A percentile compares a stretch with the other conserved stretches of the same genome.
These are phyloP conservation scores for Diddensiella transvaalensis DNA, from an alignment of 805 yeast species.

Conservation along the genomic window DNA sequence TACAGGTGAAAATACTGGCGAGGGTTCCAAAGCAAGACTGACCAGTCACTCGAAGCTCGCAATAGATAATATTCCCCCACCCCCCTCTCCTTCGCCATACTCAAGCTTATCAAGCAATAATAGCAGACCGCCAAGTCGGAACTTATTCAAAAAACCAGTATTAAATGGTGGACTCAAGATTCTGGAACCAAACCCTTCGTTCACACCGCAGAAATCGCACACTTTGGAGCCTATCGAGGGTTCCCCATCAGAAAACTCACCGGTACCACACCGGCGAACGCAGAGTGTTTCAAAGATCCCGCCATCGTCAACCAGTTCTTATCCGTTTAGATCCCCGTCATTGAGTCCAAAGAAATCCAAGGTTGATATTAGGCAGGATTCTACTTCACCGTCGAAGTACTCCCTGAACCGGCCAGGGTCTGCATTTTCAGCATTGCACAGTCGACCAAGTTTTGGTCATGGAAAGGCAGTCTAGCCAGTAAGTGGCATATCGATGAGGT, in stretches of 20 bases:
- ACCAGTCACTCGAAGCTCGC: neutral
- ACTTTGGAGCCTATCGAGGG: constrained; percentile 7
- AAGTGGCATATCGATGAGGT: no score
- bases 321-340: neutral
- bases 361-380: neutral
- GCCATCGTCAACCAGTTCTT: neutral
- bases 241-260: constrained; percentile 2
- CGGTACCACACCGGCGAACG: neutral
- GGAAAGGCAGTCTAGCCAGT: constrained; percentile 15
- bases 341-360: neutral
- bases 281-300: neutral
- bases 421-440: constrained; percentile 21
- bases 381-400: neutral
- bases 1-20: neutral
- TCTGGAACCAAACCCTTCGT: neutral
- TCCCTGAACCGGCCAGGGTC: constrained; percentile 18
- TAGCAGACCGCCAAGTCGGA: no score
- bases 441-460: constrained; percentile 20
- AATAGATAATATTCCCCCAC: neutral
- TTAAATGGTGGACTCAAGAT: neutral
- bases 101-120: no score
- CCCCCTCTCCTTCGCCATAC: neutral
- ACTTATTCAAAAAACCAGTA: neutral
- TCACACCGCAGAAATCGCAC: neutral
- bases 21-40: neutral